Evolutionary conservation across 2,329 filamentous ascomycete genomes (phyloP).

Genomic region (Ceratocystis huliohia): DNA sequence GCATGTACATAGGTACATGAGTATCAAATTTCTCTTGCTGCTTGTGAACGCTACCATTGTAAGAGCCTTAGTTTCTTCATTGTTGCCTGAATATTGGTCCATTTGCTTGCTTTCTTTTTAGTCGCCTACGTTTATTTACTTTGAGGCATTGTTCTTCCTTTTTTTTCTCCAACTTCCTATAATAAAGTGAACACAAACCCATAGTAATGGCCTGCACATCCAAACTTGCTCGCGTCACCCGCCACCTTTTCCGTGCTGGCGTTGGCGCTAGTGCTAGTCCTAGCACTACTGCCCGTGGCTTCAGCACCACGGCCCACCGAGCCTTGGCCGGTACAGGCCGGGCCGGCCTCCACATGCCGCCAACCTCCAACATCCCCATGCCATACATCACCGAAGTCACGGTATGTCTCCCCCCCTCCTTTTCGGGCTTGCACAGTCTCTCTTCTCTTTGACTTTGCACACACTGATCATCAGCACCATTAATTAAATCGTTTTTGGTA

Average conservation of each 20-base stretch:
- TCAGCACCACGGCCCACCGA: neutral
- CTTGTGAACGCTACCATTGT: neutral
- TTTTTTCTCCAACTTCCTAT: neutral
- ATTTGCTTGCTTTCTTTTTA: neutral
- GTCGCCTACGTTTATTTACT: neutral
- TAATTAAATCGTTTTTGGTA: neutral
- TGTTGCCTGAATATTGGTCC: neutral
- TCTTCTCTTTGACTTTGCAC: neutral
- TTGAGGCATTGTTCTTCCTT: neutral
- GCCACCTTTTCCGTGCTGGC: neutral
- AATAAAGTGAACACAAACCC: too few species aligned
- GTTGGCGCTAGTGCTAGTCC: too few species aligned
- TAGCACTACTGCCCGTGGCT: neutral
- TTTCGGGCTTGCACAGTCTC: neutral
- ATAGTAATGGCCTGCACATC: neutral
- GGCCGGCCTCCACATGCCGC: constrained; percentile 24
- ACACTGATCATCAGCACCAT: constrained; percentile 25
- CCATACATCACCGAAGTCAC: constrained; percentile 47
- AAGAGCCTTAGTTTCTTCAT: neutral
- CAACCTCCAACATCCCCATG: constrained; percentile 38
- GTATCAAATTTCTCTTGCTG: neutral
- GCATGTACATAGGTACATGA: neutral
- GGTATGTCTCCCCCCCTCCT: constrained; percentile 27
- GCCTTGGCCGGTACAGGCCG: constrained; percentile 17
- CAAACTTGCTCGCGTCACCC: neutral